Conservation (phyloP, 2,329 filamentous ascomycete genomes). For the Simplicillium sp. region DNA sequence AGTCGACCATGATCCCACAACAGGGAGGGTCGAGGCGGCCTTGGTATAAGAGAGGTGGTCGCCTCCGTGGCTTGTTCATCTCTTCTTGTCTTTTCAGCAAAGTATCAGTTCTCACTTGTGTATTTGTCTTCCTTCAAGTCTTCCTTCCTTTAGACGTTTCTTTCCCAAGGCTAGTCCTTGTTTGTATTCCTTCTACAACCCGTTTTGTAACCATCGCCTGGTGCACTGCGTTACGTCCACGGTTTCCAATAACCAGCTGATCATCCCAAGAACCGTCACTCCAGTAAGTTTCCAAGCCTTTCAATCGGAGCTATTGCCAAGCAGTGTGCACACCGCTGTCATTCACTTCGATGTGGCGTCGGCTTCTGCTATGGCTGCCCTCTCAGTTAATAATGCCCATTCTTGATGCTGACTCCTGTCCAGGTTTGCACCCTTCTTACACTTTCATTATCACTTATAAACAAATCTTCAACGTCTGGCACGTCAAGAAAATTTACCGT, state of each 20-base stretch:
- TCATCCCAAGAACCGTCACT: no score
- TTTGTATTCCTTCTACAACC: constrained; percentile 12
- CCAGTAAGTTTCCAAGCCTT: constrained; percentile 1
- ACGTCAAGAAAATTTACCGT: constrained; percentile 21
- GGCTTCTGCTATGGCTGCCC: no score
- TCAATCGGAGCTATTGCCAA: no score
- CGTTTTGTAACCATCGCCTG: background rate
- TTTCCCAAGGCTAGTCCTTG: constrained; percentile 26
- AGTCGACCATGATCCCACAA: background rate
- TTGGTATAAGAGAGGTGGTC: no score
- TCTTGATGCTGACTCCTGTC: no score
- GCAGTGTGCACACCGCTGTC: no score
- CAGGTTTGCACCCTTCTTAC: no score
- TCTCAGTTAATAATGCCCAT: no score
- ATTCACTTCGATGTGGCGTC: no score
- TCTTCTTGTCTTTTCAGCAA: constrained; percentile 3
- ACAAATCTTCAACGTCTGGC: constrained; percentile 24
- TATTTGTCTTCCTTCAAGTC: background rate
- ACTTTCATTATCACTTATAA: no score
- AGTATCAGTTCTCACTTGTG: background rate
- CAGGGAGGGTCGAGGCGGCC: no score
- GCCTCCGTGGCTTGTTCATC: constrained; percentile 15
- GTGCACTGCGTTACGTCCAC: background rate
- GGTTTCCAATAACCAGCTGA: no score
- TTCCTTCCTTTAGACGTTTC: constrained; percentile 12